These are phyloP conservation scores for Teratosphaeria epicoccoides DNA, from an alignment of 2,329 filamentous ascomycete species.

Conservation along the genomic window DNA sequence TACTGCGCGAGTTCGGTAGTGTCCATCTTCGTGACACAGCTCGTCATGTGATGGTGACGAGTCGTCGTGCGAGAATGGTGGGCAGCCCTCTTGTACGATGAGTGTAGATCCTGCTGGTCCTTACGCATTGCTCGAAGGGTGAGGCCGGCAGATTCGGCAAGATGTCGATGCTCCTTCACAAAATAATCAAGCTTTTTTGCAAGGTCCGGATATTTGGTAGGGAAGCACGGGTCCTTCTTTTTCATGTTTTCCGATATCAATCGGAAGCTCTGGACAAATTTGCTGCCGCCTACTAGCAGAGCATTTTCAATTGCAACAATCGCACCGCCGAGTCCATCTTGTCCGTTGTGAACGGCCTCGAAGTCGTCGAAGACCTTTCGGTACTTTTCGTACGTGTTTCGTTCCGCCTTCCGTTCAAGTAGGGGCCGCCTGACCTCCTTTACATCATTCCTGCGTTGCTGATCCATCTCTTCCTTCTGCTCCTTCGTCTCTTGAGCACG, in stretches of 20 bases:
- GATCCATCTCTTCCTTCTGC: background rate
- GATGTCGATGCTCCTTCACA: background rate
- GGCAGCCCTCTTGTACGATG: background rate
- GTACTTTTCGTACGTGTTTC: slow-evolving; percentile 1
- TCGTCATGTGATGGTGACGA: background rate
- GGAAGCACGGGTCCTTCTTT: slow-evolving; percentile 1
- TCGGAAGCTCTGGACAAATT: background rate
- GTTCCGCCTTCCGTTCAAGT: background rate
- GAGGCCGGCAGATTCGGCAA: background rate
- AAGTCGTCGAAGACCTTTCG: slow-evolving; percentile 1
- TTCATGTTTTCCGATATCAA: background rate
- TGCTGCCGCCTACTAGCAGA: background rate
- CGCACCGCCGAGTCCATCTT: background rate
- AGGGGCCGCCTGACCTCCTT: background rate
- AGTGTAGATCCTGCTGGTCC: background rate
- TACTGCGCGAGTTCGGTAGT: background rate
- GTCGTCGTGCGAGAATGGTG: background rate
- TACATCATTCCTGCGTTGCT: background rate
- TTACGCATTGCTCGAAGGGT: background rate
- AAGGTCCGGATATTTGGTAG: slow-evolving; percentile 1
- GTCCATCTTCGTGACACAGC: background rate
- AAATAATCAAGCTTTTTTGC: background rate
- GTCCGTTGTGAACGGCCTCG: background rate
- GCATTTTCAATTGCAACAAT: background rate
- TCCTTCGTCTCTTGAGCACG: background rate